These are phyloP conservation scores for Psilocybe cyanescens DNA, from an alignment of 768 basidiomycete genomes.

Conservation along the genomic window DNA sequence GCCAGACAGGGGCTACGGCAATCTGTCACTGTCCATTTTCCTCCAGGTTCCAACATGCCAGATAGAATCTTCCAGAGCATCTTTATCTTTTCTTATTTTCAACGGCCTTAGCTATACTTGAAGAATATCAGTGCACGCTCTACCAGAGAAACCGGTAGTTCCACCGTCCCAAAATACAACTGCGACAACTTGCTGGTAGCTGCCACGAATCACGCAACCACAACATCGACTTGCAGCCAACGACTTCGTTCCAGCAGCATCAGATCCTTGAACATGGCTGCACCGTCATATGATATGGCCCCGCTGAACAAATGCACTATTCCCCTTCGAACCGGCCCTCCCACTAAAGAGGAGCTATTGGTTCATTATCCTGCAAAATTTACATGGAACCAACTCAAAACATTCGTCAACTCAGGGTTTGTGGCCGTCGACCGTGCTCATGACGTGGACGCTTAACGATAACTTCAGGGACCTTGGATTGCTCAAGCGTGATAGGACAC, in stretches of 20 bases:
- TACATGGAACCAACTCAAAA: constrained; percentile 76
- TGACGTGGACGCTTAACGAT: not conserved
- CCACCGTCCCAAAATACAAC: too few species aligned
- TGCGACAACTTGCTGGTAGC: too few species aligned
- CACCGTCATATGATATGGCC: not conserved
- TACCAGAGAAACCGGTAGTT: not conserved
- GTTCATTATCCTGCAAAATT: constrained; percentile 75
- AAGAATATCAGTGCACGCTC: not conserved
- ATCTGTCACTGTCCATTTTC: not conserved
- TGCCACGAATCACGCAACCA: too few species aligned
- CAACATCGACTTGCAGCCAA: too few species aligned
- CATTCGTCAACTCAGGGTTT: constrained; percentile 81
- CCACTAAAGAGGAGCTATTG: constrained; percentile 68
- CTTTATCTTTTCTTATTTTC: not conserved
- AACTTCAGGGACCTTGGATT: constrained; percentile 72
- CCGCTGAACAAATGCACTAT: constrained; percentile 29
- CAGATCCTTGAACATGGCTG: not conserved
- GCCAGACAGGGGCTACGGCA: not conserved
- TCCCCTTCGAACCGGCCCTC: constrained; percentile 58
- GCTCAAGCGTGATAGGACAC: constrained; percentile 69
- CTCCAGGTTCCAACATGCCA: not conserved
- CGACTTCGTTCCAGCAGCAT: not conserved
- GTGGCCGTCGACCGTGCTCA: constrained; percentile 14
- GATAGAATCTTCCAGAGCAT: not conserved
- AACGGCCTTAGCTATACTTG: not conserved